Evolutionary conservation across 371 early-diverging fungal genomes (phyloP), one percentile per base, ranked within the genome.

Genomic region (Dichotomocladium elegans): DNA sequence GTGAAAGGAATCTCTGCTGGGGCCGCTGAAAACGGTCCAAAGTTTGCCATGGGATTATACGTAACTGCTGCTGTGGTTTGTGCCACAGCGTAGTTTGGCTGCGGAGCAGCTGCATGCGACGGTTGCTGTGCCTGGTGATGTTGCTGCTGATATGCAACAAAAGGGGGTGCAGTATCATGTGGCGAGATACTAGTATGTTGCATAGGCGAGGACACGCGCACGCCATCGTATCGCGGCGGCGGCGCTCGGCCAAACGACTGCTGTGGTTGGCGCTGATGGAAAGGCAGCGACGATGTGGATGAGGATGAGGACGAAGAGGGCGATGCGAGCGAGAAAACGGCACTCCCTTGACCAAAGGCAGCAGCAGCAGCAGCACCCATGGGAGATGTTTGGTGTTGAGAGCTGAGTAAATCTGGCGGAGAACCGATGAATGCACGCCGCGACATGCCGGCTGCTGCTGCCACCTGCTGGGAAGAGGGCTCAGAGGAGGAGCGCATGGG

Each of bases 261-360:
- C 14, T 47, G 51, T 22, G 31, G 31, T 37, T 48, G 57, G 24
- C 53, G 66, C 31, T 22, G 52, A 26, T 47, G 57, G 34, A 70
- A 67, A 19, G 65, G 63, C 46, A 70, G 49, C 10, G 70, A 65
- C 0, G 66, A 65, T 2, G 73, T 57, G 3, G 73, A 61, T 3
- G 68, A 66, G 1, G 71, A 66, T 0, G 75, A 66, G 3, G 75
- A 70, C 1, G 71, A 68, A 8, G 74, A 68, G 10, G 74, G 72
- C 0, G 73, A 72, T 25, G 67, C 55, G 17, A 68, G 47, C 2
- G 66, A 50, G 42, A 63, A 64, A 34, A 53, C 34, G 24, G 24
- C 41, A 21, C 31, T 31, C 19, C 27, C 17, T 40, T 29, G 41
- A 34, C 51, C 41, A 34, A 67, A 61, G 24, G 59, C 59, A 15